Percentiles rank a stretch among this genome's conserved stretches.
phyloP scores from a whole-genome alignment of 2,329 filamentous ascomycete genomes.

The Byssothecium circinans region DNA sequence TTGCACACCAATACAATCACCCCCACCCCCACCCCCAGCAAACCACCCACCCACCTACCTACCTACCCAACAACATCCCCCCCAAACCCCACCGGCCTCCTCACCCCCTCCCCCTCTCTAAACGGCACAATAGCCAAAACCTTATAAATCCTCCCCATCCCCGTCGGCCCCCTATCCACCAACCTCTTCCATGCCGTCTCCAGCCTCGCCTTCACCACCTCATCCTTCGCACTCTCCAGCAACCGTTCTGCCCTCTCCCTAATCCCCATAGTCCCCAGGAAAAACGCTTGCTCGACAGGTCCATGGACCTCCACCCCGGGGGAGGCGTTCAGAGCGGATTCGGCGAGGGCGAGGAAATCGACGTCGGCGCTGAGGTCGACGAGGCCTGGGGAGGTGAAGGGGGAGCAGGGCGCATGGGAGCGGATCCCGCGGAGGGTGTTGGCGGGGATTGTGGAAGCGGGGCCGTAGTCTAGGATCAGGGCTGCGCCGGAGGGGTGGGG shows the following conservation, averaged over 20 bases:
- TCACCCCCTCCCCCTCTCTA: constrained; percentile 62
- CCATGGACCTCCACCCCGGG: constrained; percentile 88
- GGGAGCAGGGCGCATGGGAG: constrained; percentile 72
- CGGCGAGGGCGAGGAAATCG: constrained; percentile 85
- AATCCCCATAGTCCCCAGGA: constrained; percentile 81
- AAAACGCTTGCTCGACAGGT: constrained; percentile 81
- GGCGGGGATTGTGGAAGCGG: constrained; percentile 73
- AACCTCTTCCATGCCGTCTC: constrained; percentile 77
- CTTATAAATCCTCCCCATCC: constrained; percentile 96
- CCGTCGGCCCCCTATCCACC: constrained; percentile 77
- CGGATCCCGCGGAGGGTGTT: constrained; percentile 91
- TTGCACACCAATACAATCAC: too few relatives aligned
- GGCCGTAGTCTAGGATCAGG: constrained; percentile 94
- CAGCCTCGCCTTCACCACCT: constrained; percentile 53
- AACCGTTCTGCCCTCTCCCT: constrained; percentile 44
- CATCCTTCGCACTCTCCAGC: constrained; percentile 41
- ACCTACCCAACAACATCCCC: constrained; percentile 64
- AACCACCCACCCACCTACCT: too few relatives aligned
- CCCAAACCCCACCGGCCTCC: constrained; percentile 88
- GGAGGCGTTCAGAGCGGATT: constrained; percentile 74
- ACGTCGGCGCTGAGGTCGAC: constrained; percentile 93
- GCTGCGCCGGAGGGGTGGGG: constrained; percentile 74
- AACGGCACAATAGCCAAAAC: constrained; percentile 82
- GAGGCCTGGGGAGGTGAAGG: constrained; percentile 76
- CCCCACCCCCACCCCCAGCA: too few relatives aligned